These are phyloP conservation scores for Dactylis glomerata DNA, from an alignment of 176 grass and related monocot species.

Conservation along the genomic window DNA sequence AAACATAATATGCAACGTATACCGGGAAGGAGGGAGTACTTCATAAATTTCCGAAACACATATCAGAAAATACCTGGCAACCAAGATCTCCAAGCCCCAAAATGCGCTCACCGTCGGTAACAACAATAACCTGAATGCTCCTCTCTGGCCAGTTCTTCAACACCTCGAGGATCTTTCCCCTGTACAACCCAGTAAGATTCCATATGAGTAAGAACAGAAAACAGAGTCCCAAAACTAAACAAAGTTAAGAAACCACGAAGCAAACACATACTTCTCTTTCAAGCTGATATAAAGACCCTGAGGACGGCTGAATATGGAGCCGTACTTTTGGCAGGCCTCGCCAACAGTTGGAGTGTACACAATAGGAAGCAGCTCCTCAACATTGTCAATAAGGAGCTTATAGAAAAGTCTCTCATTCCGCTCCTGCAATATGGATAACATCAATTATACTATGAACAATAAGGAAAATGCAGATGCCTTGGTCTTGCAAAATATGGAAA, in stretches of 20 bases:
- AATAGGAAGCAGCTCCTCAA: constrained; percentile 90
- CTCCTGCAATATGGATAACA: constrained; percentile 57
- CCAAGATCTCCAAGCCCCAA: constrained; percentile 97
- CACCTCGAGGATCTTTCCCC: constrained; percentile 86
- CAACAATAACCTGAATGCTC: constrained; percentile 96
- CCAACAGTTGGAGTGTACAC: constrained; percentile 97
- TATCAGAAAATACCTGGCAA: constrained; percentile 59
- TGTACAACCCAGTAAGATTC: constrained; percentile 32
- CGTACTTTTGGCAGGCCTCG: constrained; percentile 97
- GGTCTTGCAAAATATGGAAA: background rate
- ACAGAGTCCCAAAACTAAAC: background rate
- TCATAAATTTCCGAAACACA: constrained; percentile 15
- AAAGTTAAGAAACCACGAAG: background rate
- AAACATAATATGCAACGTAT: too few species aligned
- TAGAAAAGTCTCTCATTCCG: constrained; percentile 96
- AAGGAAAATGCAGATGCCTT: background rate
- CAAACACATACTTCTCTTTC: constrained; percentile 76
- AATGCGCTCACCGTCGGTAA: constrained; percentile 93
- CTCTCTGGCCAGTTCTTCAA: constrained; percentile 95
- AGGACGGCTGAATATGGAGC: constrained; percentile 73
- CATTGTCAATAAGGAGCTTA: constrained; percentile 86
- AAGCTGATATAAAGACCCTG: constrained; percentile 93
- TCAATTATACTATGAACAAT: constrained; percentile 12
- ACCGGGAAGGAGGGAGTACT: too few species aligned
- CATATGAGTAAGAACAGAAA: constrained; percentile 12